phyloP scores from a whole-genome alignment of 2,329 filamentous ascomycete species.

The Lasiodiplodia gonubiensis region DNA sequence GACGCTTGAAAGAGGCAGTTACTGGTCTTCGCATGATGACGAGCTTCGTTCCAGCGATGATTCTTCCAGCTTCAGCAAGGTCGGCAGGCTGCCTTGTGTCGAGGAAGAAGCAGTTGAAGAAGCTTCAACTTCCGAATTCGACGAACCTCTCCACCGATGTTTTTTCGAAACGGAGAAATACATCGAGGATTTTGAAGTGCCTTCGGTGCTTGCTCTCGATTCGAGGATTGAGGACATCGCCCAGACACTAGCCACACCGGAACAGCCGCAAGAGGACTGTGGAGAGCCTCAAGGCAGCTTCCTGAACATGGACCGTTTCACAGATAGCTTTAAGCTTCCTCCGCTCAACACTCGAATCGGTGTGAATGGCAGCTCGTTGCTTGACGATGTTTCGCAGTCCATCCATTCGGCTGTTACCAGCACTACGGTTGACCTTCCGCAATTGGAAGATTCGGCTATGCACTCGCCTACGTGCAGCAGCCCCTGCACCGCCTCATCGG shows the following conservation, averaged over 20 bases:
- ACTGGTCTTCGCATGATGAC: background rate
- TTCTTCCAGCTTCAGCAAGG: background rate
- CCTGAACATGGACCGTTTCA: background rate
- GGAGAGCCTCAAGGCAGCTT: background rate
- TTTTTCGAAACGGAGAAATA: slow-evolving; percentile 6
- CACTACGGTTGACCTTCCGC: slow-evolving; percentile 8
- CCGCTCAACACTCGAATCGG: background rate
- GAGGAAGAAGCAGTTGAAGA: background rate
- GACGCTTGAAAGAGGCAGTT: background rate
- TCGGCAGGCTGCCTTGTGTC: background rate
- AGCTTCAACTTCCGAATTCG: background rate
- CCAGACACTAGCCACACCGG: background rate
- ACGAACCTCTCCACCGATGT: slow-evolving; percentile 7
- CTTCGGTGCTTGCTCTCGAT: background rate
- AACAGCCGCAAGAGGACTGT: background rate
- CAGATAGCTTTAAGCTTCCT: background rate
- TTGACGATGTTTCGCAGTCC: background rate
- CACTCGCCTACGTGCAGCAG: slow-evolving; percentile 11
- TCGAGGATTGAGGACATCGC: background rate
- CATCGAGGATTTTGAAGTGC: background rate
- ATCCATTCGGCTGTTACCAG: background rate
- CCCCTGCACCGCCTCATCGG: background rate
- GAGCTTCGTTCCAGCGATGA: background rate
- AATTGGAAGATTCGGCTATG: slow-evolving; percentile 4
- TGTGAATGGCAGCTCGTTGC: background rate